Base-by-base conservation (phyloP, 345 rosid species). In the Microcos paniculata region DNA sequence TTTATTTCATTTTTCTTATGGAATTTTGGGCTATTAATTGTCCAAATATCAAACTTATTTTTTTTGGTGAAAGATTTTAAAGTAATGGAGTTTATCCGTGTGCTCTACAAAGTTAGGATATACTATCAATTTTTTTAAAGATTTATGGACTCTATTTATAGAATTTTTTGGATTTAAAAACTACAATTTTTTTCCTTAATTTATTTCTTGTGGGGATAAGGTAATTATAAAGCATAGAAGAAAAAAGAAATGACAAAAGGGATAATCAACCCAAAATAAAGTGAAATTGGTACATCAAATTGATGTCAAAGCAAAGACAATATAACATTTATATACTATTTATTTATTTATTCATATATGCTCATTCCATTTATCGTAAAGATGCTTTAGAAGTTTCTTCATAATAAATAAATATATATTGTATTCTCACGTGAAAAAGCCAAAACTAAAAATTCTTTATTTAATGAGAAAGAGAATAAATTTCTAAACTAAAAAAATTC, bases 341-440 rank as follows among this genome's bases (percentile, higher is more conserved):
- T n/a, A n/a, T n/a, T n/a, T n/a, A n/a, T n/a, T n/a, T n/a, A n/a
- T n/a, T n/a, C n/a, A 14, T 45, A 26, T 67, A 26, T 67, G 71
- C 71, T 67, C 40, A 30, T 48, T 69, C 43, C 72, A 48, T 30
- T 30, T 69, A 30, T 19, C 15, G 18, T 40, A 35, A 30, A 69
- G 72, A 69, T 69, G 72, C 58, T 48, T 69, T 69, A 30, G 57
- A 48, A 28, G 58, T 49, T 69, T 48, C 42, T 21, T 42, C 52
- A 1, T 42, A 51, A 42, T 43, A 66, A 43, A 35, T 35, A 35
- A 35, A 35, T 35, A 35, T 35, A 35, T 24, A 66, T 66, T 66
- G 19, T 66, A 3, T 42, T 42, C 52, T 24, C 70, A 23, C 5
- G 3, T 23, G 51, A 14, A 40, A 42, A 65, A 65, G 52, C 31